phyloP scores from a whole-genome alignment of 305 asterid genomes.

The Fraxinus dipetala region DNA sequence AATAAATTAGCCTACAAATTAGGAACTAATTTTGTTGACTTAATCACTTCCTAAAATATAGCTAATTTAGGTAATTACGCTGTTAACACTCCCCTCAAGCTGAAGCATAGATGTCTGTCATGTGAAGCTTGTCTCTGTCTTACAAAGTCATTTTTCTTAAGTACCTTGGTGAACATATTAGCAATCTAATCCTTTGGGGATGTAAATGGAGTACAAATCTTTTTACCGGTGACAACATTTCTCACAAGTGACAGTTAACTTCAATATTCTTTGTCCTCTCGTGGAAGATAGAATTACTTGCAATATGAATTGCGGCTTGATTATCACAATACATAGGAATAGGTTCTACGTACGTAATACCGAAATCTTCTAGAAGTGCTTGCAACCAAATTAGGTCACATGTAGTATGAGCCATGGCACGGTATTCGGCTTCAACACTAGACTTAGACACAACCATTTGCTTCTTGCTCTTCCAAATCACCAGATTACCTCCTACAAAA shows the following conservation, averaged over 20 bases:
- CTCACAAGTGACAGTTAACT: no score
- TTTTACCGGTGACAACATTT: not conserved
- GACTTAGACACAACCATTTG: not conserved
- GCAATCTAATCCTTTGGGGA: not conserved
- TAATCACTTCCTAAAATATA: not conserved
- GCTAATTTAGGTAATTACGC: not conserved
- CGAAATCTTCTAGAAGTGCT: not conserved
- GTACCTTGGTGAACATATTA: not conserved
- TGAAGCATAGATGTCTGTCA: not conserved
- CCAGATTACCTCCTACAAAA: not conserved
- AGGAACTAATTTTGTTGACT: not conserved
- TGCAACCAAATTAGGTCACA: not conserved
- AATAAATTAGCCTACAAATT: not conserved
- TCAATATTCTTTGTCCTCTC: no score
- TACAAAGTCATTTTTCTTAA: not conserved
- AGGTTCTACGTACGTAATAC: no score
- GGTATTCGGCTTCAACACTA: not conserved
- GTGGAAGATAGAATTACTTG: no score
- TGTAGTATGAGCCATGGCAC: not conserved
- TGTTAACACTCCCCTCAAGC: not conserved
- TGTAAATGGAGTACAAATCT: not conserved
- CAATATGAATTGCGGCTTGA: no score
- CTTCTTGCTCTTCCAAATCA: not conserved
- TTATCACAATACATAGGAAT: no score
- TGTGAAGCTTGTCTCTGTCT: not conserved